phyloP scores from a whole-genome alignment of 768 basidiomycete genomes.

The Phanerochaete sordida region DNA sequence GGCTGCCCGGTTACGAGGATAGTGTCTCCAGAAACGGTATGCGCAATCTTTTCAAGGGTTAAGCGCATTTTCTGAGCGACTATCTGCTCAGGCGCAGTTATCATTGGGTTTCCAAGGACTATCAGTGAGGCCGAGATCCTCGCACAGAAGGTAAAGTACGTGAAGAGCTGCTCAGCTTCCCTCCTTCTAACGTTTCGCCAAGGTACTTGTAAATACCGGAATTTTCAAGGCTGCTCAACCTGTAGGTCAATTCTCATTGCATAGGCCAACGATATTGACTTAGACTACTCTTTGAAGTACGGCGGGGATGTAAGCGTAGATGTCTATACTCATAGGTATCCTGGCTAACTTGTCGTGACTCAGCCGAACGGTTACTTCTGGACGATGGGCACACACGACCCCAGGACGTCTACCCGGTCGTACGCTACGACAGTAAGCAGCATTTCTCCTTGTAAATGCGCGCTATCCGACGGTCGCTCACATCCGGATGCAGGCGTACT shows the following conservation, averaged over 20 bases:
- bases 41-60: neutral
- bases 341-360: neutral
- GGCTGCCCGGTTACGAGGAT: conserved; percentile 9
- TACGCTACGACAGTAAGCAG: conserved; percentile 23
- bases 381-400: conserved; percentile 15
- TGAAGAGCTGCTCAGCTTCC: neutral
- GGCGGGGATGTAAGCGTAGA: conserved; percentile 17
- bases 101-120: neutral
- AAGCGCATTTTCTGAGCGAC: neutral
- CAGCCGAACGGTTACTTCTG: conserved; percentile 16
- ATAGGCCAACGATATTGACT: too few species aligned
- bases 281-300: conserved; percentile 13
- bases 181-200: neutral
- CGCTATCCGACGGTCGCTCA: too few species aligned
- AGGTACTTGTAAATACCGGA: neutral
- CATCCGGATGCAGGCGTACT: conserved; percentile 5
- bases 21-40: conserved; percentile 9
- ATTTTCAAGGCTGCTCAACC: too few species aligned
- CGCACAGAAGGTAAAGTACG: neutral
- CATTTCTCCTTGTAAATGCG: neutral
- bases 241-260: too few species aligned
- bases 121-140: neutral
- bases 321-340: neutral
- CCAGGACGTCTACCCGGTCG: conserved; percentile 14
- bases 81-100: neutral